Conservation (phyloP, 139 green algal species). For the Coelastrella sp. region DNA sequence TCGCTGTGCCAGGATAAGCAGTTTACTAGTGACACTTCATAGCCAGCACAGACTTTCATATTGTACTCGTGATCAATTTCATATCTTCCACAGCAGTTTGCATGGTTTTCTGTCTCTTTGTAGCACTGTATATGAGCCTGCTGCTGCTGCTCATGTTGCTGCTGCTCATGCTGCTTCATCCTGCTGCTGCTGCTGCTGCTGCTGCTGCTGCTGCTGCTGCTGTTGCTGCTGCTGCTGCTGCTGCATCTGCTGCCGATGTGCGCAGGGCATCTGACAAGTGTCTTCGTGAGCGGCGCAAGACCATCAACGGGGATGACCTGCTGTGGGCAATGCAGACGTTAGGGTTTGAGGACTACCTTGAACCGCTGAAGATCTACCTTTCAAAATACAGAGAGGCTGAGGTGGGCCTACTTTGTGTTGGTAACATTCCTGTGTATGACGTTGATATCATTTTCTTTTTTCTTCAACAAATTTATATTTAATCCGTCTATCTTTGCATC, state of each 20-base stretch:
- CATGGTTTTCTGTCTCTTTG: too few relatives aligned
- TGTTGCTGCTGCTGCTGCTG: not conserved
- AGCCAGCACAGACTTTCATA: too few relatives aligned
- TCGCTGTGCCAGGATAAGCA: too few relatives aligned
- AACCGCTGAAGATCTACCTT: constrained; percentile 97
- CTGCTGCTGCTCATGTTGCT: constrained; percentile 18
- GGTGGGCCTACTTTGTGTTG: not conserved
- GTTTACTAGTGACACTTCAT: too few relatives aligned
- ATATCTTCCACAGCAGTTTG: too few relatives aligned
- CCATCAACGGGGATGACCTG: constrained; percentile 99
- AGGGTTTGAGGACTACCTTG: constrained; percentile 97
- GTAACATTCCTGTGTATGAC: too few relatives aligned
- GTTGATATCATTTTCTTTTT: too few relatives aligned
- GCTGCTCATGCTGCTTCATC: too few relatives aligned
- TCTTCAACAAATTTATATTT: too few relatives aligned
- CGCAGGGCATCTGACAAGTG: constrained; percentile 98
- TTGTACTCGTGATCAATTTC: too few relatives aligned
- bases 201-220: constrained; percentile 11
- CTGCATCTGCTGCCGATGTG: not conserved
- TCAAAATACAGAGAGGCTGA: constrained; percentile 93
- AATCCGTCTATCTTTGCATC: not conserved
- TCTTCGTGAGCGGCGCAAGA: constrained; percentile 98
- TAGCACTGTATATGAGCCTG: not conserved
- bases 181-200: constrained; percentile 4
- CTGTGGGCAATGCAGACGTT: constrained; percentile 98